Evolutionary conservation across 2,329 filamentous ascomycete species (phyloP).

Genomic region (Hirsutella minnesotensis): DNA sequence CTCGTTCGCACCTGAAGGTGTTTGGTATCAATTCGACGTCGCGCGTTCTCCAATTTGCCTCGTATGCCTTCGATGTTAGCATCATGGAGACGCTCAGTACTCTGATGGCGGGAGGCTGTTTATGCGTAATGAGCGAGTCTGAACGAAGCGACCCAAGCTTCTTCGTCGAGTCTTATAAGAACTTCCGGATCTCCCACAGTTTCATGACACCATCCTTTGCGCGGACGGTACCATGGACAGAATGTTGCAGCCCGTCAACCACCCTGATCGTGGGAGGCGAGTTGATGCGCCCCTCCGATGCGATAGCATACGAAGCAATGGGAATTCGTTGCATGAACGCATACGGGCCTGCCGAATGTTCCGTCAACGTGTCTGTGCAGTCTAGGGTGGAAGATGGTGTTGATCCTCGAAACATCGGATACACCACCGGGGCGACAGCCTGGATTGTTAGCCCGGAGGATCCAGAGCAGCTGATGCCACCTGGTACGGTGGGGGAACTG

Average conservation of each 20-base stretch:
- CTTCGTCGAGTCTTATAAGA: background rate
- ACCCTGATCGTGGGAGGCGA: background rate
- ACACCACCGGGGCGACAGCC: background rate
- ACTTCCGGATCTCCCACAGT: background rate
- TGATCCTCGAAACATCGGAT: background rate
- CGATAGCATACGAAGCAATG: background rate
- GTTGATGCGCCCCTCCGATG: too few relatives aligned
- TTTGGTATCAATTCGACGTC: background rate
- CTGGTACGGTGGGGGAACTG: background rate
- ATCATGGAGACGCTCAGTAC: background rate
- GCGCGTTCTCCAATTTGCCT: background rate
- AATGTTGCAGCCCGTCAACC: background rate
- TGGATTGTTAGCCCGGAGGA: background rate
- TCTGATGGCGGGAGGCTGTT: background rate
- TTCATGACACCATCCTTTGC: background rate
- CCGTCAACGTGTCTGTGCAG: background rate
- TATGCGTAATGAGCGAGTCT: background rate
- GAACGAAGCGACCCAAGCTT: background rate
- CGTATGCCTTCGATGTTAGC: background rate
- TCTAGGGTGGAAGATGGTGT: background rate
- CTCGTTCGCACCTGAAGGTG: background rate
- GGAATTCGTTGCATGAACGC: background rate
- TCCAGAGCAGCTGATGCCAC: background rate
- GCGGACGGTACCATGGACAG: background rate
- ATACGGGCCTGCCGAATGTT: background rate